A percentile compares a stretch with the other conserved stretches of the same genome.
Evolutionary conservation across 1,284 basidiomycete species (phyloP).

Genomic region (Tilletia indica): DNA sequence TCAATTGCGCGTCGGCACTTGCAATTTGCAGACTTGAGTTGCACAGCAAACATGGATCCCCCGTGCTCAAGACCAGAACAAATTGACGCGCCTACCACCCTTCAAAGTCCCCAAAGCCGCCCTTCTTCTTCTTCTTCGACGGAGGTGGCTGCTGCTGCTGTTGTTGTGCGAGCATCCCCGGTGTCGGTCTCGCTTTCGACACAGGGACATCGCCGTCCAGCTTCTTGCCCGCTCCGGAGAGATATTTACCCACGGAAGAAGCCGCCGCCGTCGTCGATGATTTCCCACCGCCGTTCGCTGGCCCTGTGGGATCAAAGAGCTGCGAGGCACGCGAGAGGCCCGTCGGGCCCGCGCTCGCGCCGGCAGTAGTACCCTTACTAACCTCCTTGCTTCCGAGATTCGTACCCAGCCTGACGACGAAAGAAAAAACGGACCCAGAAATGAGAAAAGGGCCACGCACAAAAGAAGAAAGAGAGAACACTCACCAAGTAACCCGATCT

Average conservation of each 20-base stretch:
- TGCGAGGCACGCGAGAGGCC: conserved; percentile 6
- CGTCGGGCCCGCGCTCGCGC: neutral
- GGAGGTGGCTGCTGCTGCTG: neutral
- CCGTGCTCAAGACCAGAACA: too few relatives aligned
- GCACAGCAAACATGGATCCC: too few relatives aligned
- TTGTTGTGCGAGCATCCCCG: too few relatives aligned
- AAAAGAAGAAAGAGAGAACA: neutral
- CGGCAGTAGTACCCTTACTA: neutral
- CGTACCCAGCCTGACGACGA: conserved; percentile 29
- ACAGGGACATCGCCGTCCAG: neutral
- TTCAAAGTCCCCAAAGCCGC: conserved; percentile 48
- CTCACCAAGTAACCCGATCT: conserved; percentile 50
- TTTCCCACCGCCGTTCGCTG: neutral
- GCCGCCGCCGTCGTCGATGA: conserved; percentile 16
- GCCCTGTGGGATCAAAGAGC: neutral
- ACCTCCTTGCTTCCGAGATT: conserved; percentile 19
- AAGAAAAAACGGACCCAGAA: neutral
- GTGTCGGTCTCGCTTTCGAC: neutral
- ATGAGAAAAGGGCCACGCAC: neutral
- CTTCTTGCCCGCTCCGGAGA: neutral
- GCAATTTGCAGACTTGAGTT: too few relatives aligned
- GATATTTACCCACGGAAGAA: conserved; percentile 22
- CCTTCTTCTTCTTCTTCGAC: conserved; percentile 16
- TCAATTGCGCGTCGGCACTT: too few relatives aligned
- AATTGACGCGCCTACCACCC: conserved; percentile 27